Evolutionary conservation across 208 protist genomes (phyloP), one percentile per base, ranked within the genome.

Genomic region (Trypanosoma mega): DNA sequence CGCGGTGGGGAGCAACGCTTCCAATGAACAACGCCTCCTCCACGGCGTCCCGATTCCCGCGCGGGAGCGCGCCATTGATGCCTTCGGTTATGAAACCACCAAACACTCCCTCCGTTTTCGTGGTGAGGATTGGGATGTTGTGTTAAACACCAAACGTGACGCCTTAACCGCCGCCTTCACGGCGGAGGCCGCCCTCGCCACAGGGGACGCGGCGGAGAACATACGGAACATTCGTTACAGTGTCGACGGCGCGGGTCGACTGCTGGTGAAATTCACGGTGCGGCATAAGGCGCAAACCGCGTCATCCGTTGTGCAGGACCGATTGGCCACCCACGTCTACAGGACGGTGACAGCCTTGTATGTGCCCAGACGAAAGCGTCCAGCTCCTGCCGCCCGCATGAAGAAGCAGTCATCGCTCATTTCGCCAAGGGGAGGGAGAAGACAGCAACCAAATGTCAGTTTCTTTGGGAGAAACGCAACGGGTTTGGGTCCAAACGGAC

Each of bases 81-180:
- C 65, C 30, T 51, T 77, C 4, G 83, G 83, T 56, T 90, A 74
- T 27, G 83, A 90, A 62, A 45, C 63, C 39, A 87, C 83, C 7
- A 80, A 76, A 50, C 83, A 90, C 63, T 33, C 64, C 20, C 63
- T 90, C 37, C 76, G 75, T 31, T 90, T 90, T 43, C 83, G 76
- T 47, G 83, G 83, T 33, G 30, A 21, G 11, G 83, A 86, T 63
- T 90, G 83, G 83, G 79, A 90, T 44, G 71, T 87, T 61, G 69
- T 72, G 0, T 68, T 90, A 11, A 83, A 76, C 20, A 70, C 74
- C 49, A 74, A 73, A 47, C 78, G 83, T 31, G 79, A 87, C 18
- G 76, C 80, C 53, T 53, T 90, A 14, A 90, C 76, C 6, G 52
- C 54, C 6, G 44, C 46, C 31, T 82, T 90, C 53, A 63, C 73